Percentiles rank a stretch among this genome's conserved stretches.
Conservation (phyloP, 164 flowering plant genomes). For the Echeveria elegans region DNA sequence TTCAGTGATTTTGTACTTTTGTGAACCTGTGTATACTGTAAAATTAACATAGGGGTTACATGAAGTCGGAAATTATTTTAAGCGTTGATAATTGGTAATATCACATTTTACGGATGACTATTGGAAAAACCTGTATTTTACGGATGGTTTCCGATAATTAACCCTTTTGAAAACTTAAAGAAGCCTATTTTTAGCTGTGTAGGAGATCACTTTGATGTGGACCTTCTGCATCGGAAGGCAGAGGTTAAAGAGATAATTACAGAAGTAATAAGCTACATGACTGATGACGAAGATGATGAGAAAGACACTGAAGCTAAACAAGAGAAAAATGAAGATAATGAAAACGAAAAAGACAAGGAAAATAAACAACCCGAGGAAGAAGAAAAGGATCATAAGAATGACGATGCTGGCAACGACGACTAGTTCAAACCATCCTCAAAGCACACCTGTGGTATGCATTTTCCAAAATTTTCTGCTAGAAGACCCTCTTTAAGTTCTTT, state of each 20-base stretch:
- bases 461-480: not conserved
- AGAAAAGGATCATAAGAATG: not conserved
- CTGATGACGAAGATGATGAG: constrained; percentile 57
- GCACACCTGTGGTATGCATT: not conserved
- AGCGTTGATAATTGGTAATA: too few relatives aligned
- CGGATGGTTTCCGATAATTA: too few relatives aligned
- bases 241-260: constrained; percentile 63
- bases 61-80: too few relatives aligned
- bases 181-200: not conserved
- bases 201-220: constrained; percentile 53
- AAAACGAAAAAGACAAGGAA: constrained; percentile 23
- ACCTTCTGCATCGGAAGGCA: constrained; percentile 50
- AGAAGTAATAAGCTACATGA: constrained; percentile 56
- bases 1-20: too few relatives aligned
- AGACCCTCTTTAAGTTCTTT: not conserved
- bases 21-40: too few relatives aligned
- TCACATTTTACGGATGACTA: too few relatives aligned
- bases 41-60: too few relatives aligned
- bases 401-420: not conserved
- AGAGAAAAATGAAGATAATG: constrained; percentile 17
- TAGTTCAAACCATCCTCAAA: not conserved
- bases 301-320: constrained; percentile 17
- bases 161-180: too few relatives aligned
- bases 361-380: constrained; percentile 12
- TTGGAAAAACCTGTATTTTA: too few relatives aligned